Evolutionary conservation across 2,329 filamentous ascomycete species (phyloP).

Genomic region (Penicillium sp.): DNA sequence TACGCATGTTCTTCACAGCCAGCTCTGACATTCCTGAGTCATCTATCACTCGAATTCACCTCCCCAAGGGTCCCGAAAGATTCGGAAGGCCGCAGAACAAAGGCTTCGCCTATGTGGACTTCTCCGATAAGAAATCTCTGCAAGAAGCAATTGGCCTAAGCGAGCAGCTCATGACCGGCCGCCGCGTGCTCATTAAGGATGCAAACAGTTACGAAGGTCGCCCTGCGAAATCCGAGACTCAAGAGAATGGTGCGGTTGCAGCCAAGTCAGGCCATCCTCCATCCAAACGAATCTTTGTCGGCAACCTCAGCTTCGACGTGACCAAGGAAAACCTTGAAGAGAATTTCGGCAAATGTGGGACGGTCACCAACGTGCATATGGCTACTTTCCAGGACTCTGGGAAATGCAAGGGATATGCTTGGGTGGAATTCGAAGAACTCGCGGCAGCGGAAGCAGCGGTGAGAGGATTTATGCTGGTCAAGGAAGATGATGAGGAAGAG

Average conservation of each 20-base stretch:
- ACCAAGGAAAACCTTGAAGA: slow-evolving; percentile 76
- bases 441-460: slow-evolving; percentile 74
- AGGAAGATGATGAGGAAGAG: slow-evolving; percentile 51
- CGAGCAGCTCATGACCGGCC: slow-evolving; percentile 74
- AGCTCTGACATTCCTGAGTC: slow-evolving; percentile 64
- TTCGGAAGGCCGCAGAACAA: slow-evolving; percentile 66
- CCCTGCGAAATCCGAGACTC: slow-evolving; percentile 62
- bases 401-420: slow-evolving; percentile 97
- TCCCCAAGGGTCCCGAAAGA: slow-evolving; percentile 63
- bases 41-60: slow-evolving; percentile 79
- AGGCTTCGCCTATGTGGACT: slow-evolving; percentile 96
- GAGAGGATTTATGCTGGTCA: slow-evolving; percentile 72
- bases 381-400: slow-evolving; percentile 95
- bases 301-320: slow-evolving; percentile 79
- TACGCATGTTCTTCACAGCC: slow-evolving; percentile 77
- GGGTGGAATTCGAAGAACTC: slow-evolving; percentile 84
- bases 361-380: slow-evolving; percentile 78
- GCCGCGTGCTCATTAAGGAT: slow-evolving; percentile 89
- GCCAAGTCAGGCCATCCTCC: slow-evolving; percentile 58
- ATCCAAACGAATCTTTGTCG: slow-evolving; percentile 81
- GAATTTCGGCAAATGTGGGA: slow-evolving; percentile 83
- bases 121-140: slow-evolving; percentile 66
- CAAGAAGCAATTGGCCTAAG: slow-evolving; percentile 78
- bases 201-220: slow-evolving; percentile 87
- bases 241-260: slow-evolving; percentile 29